These are phyloP conservation scores for Rhizophora mangle DNA, from an alignment of 345 rosid genomes.

Conservation along the genomic window DNA sequence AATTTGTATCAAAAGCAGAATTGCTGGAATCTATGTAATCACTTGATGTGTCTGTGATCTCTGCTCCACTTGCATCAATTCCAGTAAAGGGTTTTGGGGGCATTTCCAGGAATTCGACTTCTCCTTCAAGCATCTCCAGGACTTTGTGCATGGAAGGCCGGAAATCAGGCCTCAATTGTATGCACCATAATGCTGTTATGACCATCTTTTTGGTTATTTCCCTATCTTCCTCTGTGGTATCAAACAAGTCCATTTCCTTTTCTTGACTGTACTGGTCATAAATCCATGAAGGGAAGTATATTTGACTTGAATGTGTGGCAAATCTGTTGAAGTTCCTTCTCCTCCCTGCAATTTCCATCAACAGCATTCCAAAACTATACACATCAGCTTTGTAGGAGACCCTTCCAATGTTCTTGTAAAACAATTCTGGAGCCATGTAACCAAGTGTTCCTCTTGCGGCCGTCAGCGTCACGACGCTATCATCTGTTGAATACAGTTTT, in stretches of 20 bases:
- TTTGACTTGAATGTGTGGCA: not conserved
- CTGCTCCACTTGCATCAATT: not conserved
- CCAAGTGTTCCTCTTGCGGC: slow-evolving; percentile 14
- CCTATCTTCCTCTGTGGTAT: not conserved
- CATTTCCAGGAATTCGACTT: not conserved
- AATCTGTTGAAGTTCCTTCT: not conserved
- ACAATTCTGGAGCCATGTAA: slow-evolving; percentile 10
- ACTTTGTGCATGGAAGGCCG: slow-evolving; percentile 1
- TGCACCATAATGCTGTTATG: not conserved
- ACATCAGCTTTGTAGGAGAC: slow-evolving; percentile 15
- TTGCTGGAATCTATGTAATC: not conserved
- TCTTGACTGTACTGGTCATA: not conserved
- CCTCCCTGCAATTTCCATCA: slow-evolving; percentile 1
- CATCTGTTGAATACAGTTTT: not conserved
- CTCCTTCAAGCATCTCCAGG: slow-evolving; percentile 1
- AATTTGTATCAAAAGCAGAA: too few relatives aligned
- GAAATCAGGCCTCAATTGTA: not conserved
- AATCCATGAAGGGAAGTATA: not conserved
- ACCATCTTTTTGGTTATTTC: slow-evolving; percentile 2
- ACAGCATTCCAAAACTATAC: slow-evolving; percentile 17
- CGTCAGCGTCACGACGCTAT: slow-evolving; percentile 13
- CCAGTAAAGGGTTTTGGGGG: slow-evolving; percentile 1
- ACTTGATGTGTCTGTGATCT: not conserved
- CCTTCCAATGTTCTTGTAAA: slow-evolving; percentile 17
- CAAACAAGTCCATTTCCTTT: not conserved